phyloP scores from a whole-genome alignment of 1,139 yeast genomes.

The Sugiyamaella neomexicana region DNA sequence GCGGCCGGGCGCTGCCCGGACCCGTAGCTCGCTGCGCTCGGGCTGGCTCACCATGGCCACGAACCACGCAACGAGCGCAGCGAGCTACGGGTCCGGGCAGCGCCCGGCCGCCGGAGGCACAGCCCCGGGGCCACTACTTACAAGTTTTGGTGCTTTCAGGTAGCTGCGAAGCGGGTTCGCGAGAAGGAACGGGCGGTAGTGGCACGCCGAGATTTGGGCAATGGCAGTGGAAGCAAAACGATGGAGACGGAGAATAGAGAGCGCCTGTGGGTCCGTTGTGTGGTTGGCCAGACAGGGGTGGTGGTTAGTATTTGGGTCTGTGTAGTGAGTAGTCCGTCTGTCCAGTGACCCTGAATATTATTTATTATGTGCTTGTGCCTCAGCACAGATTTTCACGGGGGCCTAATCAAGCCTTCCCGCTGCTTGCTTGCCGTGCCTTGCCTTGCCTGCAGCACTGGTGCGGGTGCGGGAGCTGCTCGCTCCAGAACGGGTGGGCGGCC shows the following conservation, averaged over 20 bases:
- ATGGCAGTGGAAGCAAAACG: too few species aligned
- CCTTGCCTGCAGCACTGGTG: too few species aligned
- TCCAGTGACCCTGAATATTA: too few species aligned
- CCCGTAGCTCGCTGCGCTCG: constrained; percentile 1
- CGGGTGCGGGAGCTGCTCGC: too few species aligned
- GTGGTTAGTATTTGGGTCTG: background rate
- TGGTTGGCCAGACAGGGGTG: background rate
- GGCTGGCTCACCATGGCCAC: background rate
- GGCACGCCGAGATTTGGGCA: too few species aligned
- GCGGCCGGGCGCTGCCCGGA: constrained; percentile 2
- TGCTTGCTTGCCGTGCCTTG: background rate
- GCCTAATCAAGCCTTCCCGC: background rate
- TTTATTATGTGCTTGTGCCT: background rate
- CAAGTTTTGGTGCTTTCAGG: too few species aligned
- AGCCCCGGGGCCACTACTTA: background rate
- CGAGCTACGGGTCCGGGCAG: constrained; percentile 1
- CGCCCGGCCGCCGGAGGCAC: background rate
- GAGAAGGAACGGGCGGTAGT: too few species aligned
- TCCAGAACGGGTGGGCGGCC: too few species aligned
- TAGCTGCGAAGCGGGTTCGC: too few species aligned
- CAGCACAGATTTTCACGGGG: background rate
- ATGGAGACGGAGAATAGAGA: too few species aligned
- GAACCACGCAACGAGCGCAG: background rate
- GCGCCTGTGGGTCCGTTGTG: background rate
- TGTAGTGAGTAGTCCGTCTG: background rate